phyloP scores from a whole-genome alignment of 768 basidiomycete species.

The Rhodotorula sphaerocarpa region DNA sequence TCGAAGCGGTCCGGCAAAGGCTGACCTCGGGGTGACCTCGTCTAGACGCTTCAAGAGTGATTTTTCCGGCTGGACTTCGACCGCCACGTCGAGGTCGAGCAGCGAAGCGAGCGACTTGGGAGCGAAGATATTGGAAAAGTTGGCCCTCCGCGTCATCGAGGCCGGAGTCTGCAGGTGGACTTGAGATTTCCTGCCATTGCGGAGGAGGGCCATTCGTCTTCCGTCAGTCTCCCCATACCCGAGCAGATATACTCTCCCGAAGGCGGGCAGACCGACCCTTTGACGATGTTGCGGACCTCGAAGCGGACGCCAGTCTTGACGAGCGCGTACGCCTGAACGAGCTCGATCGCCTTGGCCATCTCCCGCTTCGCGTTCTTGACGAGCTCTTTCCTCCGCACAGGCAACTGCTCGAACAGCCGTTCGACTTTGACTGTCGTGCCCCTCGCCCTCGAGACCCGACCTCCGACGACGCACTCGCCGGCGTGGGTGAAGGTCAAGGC shows the following conservation, averaged over 20 bases:
- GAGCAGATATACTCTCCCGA: neutral
- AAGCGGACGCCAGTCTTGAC: slow-evolving; percentile 64
- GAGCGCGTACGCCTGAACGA: slow-evolving; percentile 81
- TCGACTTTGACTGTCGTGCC: slow-evolving; percentile 74
- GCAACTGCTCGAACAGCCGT: slow-evolving; percentile 67
- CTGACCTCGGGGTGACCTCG: slow-evolving; percentile 14
- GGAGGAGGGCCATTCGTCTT: neutral
- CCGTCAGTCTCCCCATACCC: neutral
- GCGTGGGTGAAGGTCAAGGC: slow-evolving; percentile 48
- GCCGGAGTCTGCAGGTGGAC: slow-evolving; percentile 69
- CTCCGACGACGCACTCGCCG: slow-evolving; percentile 21
- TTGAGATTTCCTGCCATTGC: slow-evolving; percentile 19
- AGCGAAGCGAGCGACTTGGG: slow-evolving; percentile 67
- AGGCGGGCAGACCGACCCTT: slow-evolving; percentile 53
- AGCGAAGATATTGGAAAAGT: slow-evolving; percentile 74
- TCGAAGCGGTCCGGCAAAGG: no score
- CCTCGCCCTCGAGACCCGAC: slow-evolving; percentile 41
- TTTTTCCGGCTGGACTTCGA: slow-evolving; percentile 63
- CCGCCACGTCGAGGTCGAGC: slow-evolving; percentile 61
- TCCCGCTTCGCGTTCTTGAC: slow-evolving; percentile 82
- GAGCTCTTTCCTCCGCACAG: slow-evolving; percentile 85
- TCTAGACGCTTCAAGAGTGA: slow-evolving; percentile 43
- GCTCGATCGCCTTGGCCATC: slow-evolving; percentile 69
- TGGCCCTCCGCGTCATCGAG: slow-evolving; percentile 53
- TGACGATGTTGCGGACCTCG: slow-evolving; percentile 61